phyloP scores from a whole-genome alignment of 139 green algal species.

The Chlorella sp. region DNA sequence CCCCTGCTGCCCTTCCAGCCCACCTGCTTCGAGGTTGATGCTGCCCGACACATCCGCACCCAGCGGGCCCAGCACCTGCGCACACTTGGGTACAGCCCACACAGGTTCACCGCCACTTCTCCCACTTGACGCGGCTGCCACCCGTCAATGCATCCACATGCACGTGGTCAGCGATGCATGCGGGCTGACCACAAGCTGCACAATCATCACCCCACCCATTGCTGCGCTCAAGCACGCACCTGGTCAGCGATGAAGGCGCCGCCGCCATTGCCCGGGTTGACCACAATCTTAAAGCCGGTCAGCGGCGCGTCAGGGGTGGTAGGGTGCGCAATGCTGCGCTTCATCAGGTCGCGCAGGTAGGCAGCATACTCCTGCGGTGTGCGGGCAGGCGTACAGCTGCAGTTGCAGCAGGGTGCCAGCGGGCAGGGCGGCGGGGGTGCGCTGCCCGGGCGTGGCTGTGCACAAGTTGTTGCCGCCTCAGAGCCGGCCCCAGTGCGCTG shows the following conservation, averaged over 20 bases:
- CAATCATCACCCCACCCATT: too few species aligned
- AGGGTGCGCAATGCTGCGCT: slow-evolving; percentile 57
- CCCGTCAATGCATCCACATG: too few species aligned
- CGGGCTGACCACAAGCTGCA: too few species aligned
- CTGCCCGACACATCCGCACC: slow-evolving; percentile 85
- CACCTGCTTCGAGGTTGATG: slow-evolving; percentile 89
- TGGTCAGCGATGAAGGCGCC: slow-evolving; percentile 90
- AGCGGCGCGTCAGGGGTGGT: slow-evolving; percentile 66
- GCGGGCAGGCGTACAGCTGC: background rate
- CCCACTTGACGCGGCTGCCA: too few species aligned
- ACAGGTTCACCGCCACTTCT: too few species aligned
- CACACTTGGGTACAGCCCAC: too few species aligned
- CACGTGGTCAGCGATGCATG: too few species aligned
- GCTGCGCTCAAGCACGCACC: slow-evolving; percentile 69
- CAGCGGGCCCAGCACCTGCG: slow-evolving; percentile 84
- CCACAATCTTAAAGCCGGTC: slow-evolving; percentile 65
- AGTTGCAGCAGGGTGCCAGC: too few species aligned
- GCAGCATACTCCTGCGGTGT: slow-evolving; percentile 63
- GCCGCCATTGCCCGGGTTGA: slow-evolving; percentile 81
- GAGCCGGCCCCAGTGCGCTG: too few species aligned
- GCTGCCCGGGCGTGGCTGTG: too few species aligned
- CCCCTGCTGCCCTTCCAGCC: background rate
- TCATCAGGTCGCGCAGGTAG: slow-evolving; percentile 76
- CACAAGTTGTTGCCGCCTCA: too few species aligned
- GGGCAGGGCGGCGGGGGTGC: too few species aligned